Conservation (phyloP, 2,329 filamentous ascomycete species). For the Xylariales sp. region DNA sequence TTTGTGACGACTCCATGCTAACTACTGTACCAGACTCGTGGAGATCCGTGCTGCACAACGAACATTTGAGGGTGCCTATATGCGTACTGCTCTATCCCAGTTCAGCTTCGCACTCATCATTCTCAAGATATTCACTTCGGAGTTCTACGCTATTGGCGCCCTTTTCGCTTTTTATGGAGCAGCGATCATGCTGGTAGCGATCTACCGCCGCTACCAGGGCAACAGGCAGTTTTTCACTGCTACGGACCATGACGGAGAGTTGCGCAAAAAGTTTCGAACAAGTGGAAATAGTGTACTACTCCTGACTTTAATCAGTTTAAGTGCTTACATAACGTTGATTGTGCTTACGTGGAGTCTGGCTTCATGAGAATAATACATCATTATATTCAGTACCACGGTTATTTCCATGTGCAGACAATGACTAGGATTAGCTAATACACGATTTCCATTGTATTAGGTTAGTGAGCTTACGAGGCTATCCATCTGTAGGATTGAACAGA, state of each 20-base stretch:
- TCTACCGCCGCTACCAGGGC: conserved; percentile 85
- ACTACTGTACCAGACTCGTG: conserved; percentile 72
- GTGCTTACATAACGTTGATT: conserved; percentile 53
- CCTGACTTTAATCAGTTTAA: conserved; percentile 51
- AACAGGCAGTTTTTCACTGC: conserved; percentile 88
- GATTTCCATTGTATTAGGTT: too few relatives aligned
- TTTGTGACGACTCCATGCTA: too few relatives aligned
- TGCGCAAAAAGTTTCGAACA: conserved; percentile 56
- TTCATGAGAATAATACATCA: too few relatives aligned
- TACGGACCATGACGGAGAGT: conserved; percentile 35
- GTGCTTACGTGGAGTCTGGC: conserved; percentile 47
- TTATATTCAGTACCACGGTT: neutral
- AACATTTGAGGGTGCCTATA: conserved; percentile 96
- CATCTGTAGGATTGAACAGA: too few relatives aligned
- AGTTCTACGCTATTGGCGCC: conserved; percentile 97
- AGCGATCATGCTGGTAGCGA: conserved; percentile 75
- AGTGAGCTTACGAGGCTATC: too few relatives aligned
- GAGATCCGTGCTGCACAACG: conserved; percentile 93
- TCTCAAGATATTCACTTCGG: conserved; percentile 91
- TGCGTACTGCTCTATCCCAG: conserved; percentile 88
- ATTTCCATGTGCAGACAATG: too few relatives aligned
- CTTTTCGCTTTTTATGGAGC: conserved; percentile 90
- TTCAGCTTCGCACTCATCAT: conserved; percentile 95
- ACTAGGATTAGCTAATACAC: too few relatives aligned
- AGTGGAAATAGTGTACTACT: conserved; percentile 59